Evolutionary conservation across 345 rosid species (phyloP), one percentile per base, ranked within the genome.

Genomic region (Pugionium cornutum): DNA sequence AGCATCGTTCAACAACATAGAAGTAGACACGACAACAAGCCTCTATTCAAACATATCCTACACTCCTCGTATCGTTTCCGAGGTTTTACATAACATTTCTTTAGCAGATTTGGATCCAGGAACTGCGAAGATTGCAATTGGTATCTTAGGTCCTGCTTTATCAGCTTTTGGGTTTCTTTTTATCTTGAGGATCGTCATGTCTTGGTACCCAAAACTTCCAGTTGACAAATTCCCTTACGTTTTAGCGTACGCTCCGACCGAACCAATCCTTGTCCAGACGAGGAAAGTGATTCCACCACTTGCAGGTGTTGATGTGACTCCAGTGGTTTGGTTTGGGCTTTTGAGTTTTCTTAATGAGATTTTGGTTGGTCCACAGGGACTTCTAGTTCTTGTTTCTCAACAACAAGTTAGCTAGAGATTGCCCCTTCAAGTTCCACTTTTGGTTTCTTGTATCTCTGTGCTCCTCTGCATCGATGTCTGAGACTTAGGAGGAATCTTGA

Each of bases 121-220:
- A 49, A 85, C 88, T 0, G 98, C 92, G 0, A 92, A 89, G 80
- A 53, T 86, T 30, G 86, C 86, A 2, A 81, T 89, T 9, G 78
- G 88, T 11, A 64, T 89, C 36, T 66, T 89, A 56, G 91, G 98
- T 32, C 95, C 96, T 0, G 68, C 83, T 18, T 83, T 87, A 64
- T 86, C 97, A 1, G 89, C 81, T 6, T 89, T 92, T 69, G 79
- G 77, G 1, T 89, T 88, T 80, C 76, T 89, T 0, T 92, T 92
- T 32, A 77, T 92, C 5, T 1, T 82, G 78, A 84, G 97, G 53
- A 86, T 89, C 50, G 74, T 92, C 9, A 92, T 92, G 98, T 89
- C 97, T 36, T 92, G 98, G 96, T 92, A 92, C 64, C 98, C 97
- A 0, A 89, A 84, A 74, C 88, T 92, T 66, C 98, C 97, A 0